Evolutionary conservation across 305 asterid species (phyloP), one percentile per base, ranked within the genome.

Genomic region (Petunia hybrid): DNA sequence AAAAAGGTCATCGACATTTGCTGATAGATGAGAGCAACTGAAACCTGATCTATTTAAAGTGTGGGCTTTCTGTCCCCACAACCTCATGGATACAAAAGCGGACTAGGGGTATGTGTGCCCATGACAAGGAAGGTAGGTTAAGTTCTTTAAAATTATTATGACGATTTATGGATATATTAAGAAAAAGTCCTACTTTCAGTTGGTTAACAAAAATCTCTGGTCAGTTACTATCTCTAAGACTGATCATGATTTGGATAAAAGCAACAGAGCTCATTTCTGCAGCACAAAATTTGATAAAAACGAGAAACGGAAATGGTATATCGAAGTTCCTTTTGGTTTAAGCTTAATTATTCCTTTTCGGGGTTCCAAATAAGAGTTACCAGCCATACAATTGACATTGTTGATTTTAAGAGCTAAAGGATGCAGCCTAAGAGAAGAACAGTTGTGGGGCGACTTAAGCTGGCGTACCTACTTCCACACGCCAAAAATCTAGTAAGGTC

Each of bases 71-170:
- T 43, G 39, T 7, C 59, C 76, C 76, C 76, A 45, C 76, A 22
- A 69, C 76, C 9, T 69, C 76, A 43, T 70, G 77, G 60, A 45
- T 22, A 70, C 57, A 70, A 46, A 70, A 70, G 38, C 46, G 77
- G 77, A 70, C 60, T 46, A 16, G 3, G 77, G 46, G 42, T 10
- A 70, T 46, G 77, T 22, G 57, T 46, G 60, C 46, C 77, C 77
- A 46, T 45, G 60, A 70, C 60, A 70, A 70, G 5, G 59, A 10
- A 31, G 42, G 60, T 46, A 41, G 46, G 16, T 67, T 46, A 22
- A 70, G 59, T 48, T 70, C 77, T 70, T 70, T 31, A 31, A 67
- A 70, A 70, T 6, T 70, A 46, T 70, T 22, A 70, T 22, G 77
- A 69, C 8, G 76, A 69, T n/a, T 42, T 43, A 10, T 69, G 16